phyloP scores from a whole-genome alignment of 75 land plant species.

The Picea sitchensis region DNA sequence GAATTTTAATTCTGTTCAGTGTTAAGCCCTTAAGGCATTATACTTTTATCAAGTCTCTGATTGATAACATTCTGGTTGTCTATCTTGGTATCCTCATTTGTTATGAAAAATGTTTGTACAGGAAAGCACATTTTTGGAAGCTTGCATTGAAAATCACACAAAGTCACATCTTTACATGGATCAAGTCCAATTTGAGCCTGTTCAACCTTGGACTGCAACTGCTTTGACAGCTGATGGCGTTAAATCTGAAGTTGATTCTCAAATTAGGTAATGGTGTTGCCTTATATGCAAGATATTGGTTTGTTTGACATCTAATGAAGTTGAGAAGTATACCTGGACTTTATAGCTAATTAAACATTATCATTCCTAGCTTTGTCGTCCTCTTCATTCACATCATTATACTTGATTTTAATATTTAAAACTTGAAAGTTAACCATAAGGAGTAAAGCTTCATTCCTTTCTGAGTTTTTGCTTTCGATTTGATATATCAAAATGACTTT shows the following conservation, averaged over 20 bases:
- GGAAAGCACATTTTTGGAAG: constrained; percentile 91
- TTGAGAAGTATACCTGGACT: background rate
- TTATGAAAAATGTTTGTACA: constrained; percentile 11
- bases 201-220: constrained; percentile 68
- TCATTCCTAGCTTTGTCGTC: background rate
- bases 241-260: constrained; percentile 13
- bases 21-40: background rate
- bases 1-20: background rate
- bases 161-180: constrained; percentile 93
- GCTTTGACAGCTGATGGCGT: constrained; percentile 57
- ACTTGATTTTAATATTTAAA: background rate
- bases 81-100: background rate
- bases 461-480: background rate
- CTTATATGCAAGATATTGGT: background rate
- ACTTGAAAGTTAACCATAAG: background rate
- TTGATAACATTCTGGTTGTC: background rate
- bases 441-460: background rate
- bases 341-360: background rate
- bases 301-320: background rate
- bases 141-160: constrained; percentile 97
- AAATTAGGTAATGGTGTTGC: constrained; percentile 18
- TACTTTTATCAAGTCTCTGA: background rate
- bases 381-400: background rate
- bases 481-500: background rate
- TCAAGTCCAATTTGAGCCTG: constrained; percentile 95